Evolutionary conservation across 495 filamentous ascomycete species (phyloP), one percentile per base, ranked within the genome.

Genomic region (Penicillium atrosanguineum): DNA sequence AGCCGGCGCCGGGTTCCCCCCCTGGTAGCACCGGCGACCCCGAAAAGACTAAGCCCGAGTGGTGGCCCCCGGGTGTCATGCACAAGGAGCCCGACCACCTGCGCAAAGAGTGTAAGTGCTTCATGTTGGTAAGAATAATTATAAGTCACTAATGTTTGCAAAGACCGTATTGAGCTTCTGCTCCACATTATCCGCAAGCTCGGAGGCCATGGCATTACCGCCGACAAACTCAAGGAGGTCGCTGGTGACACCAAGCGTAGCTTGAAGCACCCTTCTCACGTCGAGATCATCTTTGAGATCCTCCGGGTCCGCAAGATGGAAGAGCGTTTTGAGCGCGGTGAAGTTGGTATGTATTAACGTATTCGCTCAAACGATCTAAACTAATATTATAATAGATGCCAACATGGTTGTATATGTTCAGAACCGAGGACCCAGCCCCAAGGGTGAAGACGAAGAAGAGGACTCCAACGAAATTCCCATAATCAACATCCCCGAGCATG

Each of bases 61-160:
- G 90, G 89, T 97, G 92, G 92, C 90, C 90, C 0, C 74, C 77
- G 18, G 60, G 62, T 52, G 64, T 69, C 29, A 75, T 82, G 25
- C 90, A 94, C 68, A 88, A 81, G 61, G 92, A 96, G 72, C 91
- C 92, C 0, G 90, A 96, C 59, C 92, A 97, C 67, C 59, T 91
- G 28, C 76, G 78, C 58, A 95, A 88, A 74, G 79, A 81, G 53
- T 84, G 90, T 94, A 70, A 69, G 82, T 48, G 28, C 16, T 16
- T 7, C 3, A 0, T 37, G 9, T 52, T 38, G 8, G 19, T 28
- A 2, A 25, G 34, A 1, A 6, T 7, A 5, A 36, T 6, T 14
- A 14, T 20, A 2, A 16, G 14, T 15, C 20, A 19, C 11, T 39
- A 20, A 41, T 6, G 8, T 7, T 8, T 8, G 44, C 19, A 42